These are phyloP conservation scores for Sphaerobolus stellatus DNA, from an alignment of 1,284 basidiomycete species.

Conservation along the genomic window DNA sequence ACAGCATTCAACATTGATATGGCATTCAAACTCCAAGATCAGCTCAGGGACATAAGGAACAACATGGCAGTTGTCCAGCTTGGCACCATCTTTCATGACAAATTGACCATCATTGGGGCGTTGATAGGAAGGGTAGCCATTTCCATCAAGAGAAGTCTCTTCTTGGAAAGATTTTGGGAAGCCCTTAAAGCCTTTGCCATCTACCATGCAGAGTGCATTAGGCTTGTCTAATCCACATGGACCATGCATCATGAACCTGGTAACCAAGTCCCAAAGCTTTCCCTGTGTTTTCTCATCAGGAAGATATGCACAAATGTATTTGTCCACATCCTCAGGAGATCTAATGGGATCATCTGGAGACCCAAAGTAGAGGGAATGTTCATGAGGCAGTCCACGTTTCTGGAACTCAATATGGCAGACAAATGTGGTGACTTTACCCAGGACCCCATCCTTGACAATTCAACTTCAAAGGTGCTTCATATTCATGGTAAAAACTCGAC, in stretches of 20 bases:
- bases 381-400: constrained; percentile 48
- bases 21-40: constrained; percentile 32
- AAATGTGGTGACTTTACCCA: constrained; percentile 34
- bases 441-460: constrained; percentile 27
- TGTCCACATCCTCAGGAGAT: constrained; percentile 38
- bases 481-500: constrained; percentile 45
- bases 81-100: constrained; percentile 22
- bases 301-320: constrained; percentile 39
- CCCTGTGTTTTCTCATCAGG: constrained; percentile 42
- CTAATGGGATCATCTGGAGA: constrained; percentile 28
- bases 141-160: constrained; percentile 33
- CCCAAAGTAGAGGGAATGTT: constrained; percentile 33
- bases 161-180: constrained; percentile 40
- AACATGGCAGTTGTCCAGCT: constrained; percentile 35
- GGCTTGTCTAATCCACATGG: constrained; percentile 39
- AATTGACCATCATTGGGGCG: constrained; percentile 33
- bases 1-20: constrained; percentile 48
- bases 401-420: constrained; percentile 53
- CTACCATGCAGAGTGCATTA: constrained; percentile 38
- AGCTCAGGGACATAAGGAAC: constrained; percentile 40
- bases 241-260: constrained; percentile 46
- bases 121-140: constrained; percentile 41
- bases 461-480: constrained; percentile 36
- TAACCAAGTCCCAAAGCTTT: constrained; percentile 33
- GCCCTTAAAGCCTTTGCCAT: constrained; percentile 40